Base-by-base conservation (phyloP, 2,329 filamentous ascomycete genomes). In the Colletotrichum brevisporum region DNA sequence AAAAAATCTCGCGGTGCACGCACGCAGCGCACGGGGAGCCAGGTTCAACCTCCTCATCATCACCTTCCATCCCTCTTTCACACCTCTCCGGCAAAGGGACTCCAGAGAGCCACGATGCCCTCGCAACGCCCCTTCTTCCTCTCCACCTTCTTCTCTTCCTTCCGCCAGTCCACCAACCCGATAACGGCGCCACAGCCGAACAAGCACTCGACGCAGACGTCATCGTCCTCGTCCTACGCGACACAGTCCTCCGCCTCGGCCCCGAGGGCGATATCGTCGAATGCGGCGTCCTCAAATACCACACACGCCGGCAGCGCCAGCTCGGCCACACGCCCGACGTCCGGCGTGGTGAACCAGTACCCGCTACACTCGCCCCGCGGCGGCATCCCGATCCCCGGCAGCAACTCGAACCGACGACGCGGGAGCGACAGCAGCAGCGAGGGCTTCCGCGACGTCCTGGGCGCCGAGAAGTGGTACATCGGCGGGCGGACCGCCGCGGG, bases 391-490 rank as follows among this genome's bases (percentile, higher is more conserved):
- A 84, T 83, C 45, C 82, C 79, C 8, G 75, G 75, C 15, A 73
- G 74, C 10, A 75, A 79, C 13, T 71, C 76, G 36, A 61, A 73
- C 27, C 81, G 84, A 15, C 84, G 91, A 64, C 85, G 92, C 64
- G 92, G 92, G 27, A 94, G 91, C 73, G 92, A 94, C 73, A 93
- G 90, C 79, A 92, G 89, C 71, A 90, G 87, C 61, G 92, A 94
- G 75, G 92, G 92, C 2, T 94, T 94, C 78, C 84, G 91, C 60
- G 92, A 94, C 70, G 90, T 90, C 43, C 79, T 90, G 56, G 91
- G 91, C 2, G 87, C 88, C 1, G 92, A 95, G 72, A 94, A 93
- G 81, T 94, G 92, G 91, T 95, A 94, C 75, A 92, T 95, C 63
- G 92, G 92, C 24, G 92, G 92, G 6, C 83, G 91, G 76, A 94